A percentile compares a stretch with the other conserved stretches of the same genome.
phyloP scores from a whole-genome alignment of 495 filamentous ascomycete genomes.

The Penicillium tannophilum region DNA sequence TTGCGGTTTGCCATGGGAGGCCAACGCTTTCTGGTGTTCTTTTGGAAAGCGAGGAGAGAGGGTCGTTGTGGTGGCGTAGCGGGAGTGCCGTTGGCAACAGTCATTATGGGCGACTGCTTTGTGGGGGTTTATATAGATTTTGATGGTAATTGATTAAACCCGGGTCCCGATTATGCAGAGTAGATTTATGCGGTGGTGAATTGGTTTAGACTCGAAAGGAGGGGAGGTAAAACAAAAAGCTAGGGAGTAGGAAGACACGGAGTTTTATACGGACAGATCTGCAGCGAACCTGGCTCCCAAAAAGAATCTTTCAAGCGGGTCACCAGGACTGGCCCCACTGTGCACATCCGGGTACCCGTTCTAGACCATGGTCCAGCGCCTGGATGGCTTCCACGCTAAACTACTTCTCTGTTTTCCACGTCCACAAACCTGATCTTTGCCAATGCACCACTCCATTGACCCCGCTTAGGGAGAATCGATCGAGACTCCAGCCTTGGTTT shows the following conservation, averaged over 20 bases:
- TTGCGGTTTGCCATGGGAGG: constrained; percentile 47
- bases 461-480: not conserved
- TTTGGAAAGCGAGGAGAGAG: constrained; percentile 29
- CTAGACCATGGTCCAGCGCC: constrained; percentile 17
- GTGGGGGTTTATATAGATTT: not conserved
- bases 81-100: constrained; percentile 17
- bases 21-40: constrained; percentile 42
- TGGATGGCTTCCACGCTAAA: not conserved
- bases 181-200: not conserved
- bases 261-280: constrained; percentile 10
- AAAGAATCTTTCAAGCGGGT: constrained; percentile 14
- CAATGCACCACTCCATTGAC: not conserved
- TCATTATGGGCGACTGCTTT: constrained; percentile 20
- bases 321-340: constrained; percentile 16
- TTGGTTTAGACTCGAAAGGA: not conserved
- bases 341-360: constrained; percentile 15
- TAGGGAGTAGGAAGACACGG: not conserved
- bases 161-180: not conserved
- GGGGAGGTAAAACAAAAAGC: not conserved
- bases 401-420: not conserved
- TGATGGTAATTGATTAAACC: not conserved
- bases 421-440: not conserved
- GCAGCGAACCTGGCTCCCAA: not conserved
- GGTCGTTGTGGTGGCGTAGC: constrained; percentile 22
- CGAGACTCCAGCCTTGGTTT: not conserved